phyloP scores from a whole-genome alignment of 2,329 filamentous ascomycete genomes.

The Aplosporella prunicola region DNA sequence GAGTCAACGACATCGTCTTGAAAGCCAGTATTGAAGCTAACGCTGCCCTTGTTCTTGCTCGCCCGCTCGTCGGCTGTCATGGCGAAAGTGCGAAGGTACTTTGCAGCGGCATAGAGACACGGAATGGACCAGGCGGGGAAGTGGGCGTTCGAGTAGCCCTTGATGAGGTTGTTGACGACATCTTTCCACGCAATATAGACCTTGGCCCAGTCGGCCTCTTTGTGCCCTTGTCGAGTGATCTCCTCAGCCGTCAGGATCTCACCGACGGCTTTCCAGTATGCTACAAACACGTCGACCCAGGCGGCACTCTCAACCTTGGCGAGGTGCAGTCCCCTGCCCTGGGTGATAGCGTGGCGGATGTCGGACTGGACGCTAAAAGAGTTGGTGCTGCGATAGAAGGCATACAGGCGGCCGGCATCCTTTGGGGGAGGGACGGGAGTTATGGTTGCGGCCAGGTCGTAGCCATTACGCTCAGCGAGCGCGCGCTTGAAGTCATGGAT shows the following conservation, averaged over 20 bases:
- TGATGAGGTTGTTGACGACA: conserved; percentile 63
- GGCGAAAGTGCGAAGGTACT: conserved; percentile 77
- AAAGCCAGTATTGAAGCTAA: conserved; percentile 44
- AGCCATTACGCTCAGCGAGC: conserved; percentile 56
- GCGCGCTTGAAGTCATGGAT: conserved; percentile 66
- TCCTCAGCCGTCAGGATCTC: conserved; percentile 61
- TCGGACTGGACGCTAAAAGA: conserved; percentile 56
- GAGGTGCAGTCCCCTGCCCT: conserved; percentile 48
- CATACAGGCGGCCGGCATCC: conserved; percentile 56
- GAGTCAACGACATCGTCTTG: conserved; percentile 70
- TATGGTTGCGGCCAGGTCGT: conserved; percentile 63
- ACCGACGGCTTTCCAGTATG: conserved; percentile 75
- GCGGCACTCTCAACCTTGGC: conserved; percentile 59
- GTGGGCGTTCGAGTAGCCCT: conserved; percentile 66
- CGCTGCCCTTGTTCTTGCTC: conserved; percentile 38
- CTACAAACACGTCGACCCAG: conserved; percentile 80
- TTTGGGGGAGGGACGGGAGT: conserved; percentile 57
- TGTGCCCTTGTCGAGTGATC: conserved; percentile 35
- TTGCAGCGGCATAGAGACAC: conserved; percentile 77
- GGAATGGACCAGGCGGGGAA: conserved; percentile 91
- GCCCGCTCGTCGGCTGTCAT: conserved; percentile 76
- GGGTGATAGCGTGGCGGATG: conserved; percentile 55
- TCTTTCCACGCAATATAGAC: conserved; percentile 89
- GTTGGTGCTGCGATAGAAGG: conserved; percentile 64
- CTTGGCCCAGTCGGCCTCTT: conserved; percentile 59